Base-by-base conservation (phyloP, 805 yeast genomes). In the Metschnikowia lachancei region DNA sequence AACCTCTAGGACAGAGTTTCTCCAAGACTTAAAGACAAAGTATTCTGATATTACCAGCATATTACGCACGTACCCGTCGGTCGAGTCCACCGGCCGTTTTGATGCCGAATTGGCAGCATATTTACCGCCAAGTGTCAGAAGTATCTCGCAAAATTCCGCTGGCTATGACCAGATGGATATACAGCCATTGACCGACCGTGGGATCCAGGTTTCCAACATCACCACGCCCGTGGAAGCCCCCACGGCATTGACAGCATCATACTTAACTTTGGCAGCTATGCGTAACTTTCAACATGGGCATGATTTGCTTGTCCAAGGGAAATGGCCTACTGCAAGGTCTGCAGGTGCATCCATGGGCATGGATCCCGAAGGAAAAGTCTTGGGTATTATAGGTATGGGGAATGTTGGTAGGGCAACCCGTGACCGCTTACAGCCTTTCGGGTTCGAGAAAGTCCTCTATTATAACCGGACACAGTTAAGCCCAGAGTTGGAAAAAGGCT, bases 331-430 rank as follows among this genome's bases (percentile, higher is more conserved):
- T 2, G 56, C 51, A 45, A 72, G 74, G 50, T 52, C 61, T 38
- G 72, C 64, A 3, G 85, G 83, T 2, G 77, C 83, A 1, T 76
- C 81, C 8, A 65, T 81, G 39, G 95, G 95, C 7, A 76, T 77
- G 58, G 91, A 84, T 58, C 95, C 95, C 14, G 81, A 74, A 51
- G 88, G 87, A 8, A 83, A 84, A 60, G 74, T 74, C 16, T 82
- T 89, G 18, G 96, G 96, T 39, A 82, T 89, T 45, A 70, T 85
- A 42, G 96, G 96, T 13, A 76, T 89, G 79, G 96, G 96, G 29
- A 95, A 95, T 30, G 88, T 89, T 66, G 96, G 96, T 38, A 78
- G 90, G 48, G 86, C 87, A 24, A 81, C 89, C 43, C 75, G 88
- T 44, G 80, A 81, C 53, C 77, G 92, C 56, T 73, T 87, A 51